Evolutionary conservation across 441 rosid genomes (phyloP).

Genomic region (Adansonia grandidieri): DNA sequence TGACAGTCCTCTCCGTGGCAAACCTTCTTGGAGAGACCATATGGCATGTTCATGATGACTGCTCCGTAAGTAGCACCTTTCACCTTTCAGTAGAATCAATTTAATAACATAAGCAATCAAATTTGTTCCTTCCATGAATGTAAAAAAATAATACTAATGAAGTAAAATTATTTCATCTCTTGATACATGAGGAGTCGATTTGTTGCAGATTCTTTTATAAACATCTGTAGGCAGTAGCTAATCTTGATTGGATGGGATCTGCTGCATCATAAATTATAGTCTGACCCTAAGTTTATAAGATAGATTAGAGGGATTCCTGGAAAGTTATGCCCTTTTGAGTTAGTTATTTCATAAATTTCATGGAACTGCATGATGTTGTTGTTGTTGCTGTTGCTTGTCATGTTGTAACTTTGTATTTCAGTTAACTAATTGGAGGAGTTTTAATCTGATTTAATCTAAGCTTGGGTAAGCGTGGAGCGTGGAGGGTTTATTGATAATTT

Average conservation of each 20-base stretch:
- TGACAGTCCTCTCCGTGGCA: slow-evolving; percentile 87
- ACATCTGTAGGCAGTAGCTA: background rate
- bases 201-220: slow-evolving; percentile 6
- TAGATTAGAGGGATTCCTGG: background rate
- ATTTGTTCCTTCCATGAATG: slow-evolving; percentile 20
- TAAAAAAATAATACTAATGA: background rate
- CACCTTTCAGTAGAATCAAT: slow-evolving; percentile 41
- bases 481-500: slow-evolving; percentile 41
- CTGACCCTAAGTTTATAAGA: background rate
- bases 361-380: background rate
- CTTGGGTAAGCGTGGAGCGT: background rate
- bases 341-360: background rate
- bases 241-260: background rate
- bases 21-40: slow-evolving; percentile 94
- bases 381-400: background rate
- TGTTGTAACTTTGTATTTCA: slow-evolving; percentile 3
- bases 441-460: background rate
- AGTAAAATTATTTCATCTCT: slow-evolving; percentile 16
- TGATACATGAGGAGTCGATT: slow-evolving; percentile 7
- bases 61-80: slow-evolving; percentile 72
- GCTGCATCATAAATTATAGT: background rate
- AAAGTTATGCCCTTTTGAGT: background rate
- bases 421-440: background rate
- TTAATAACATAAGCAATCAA: background rate
- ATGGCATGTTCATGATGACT: slow-evolving; percentile 97